Conservation (phyloP, 768 basidiomycete species). For the Termitomyces sp. region DNA sequence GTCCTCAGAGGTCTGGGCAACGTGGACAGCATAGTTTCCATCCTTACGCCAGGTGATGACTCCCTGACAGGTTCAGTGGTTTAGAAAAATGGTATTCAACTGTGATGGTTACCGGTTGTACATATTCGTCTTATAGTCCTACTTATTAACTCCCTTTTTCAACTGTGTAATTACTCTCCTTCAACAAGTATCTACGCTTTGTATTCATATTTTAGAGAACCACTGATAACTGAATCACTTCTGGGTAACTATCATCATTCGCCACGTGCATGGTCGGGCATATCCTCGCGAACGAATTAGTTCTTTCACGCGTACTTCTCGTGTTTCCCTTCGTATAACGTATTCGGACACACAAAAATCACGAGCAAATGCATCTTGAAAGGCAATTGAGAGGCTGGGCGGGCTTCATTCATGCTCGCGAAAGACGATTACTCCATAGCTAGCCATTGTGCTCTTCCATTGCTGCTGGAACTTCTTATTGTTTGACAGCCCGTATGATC, state of each 20-base stretch:
- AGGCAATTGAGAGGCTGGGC: background rate
- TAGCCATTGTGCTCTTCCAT: background rate
- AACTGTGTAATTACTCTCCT: background rate
- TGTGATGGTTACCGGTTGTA: conserved; percentile 1
- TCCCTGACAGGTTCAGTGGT: background rate
- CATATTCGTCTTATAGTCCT: conserved; percentile 10
- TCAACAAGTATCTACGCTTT: background rate
- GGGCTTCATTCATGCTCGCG: background rate
- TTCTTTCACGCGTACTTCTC: background rate
- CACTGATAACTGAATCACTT: background rate
- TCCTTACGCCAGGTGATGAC: conserved; percentile 64
- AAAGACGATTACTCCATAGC: background rate
- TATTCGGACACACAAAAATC: background rate
- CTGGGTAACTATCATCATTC: background rate
- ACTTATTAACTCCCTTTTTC: conserved; percentile 8
- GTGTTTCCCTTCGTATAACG: background rate
- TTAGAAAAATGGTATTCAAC: background rate
- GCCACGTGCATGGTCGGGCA: too few species aligned
- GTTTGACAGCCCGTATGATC: background rate
- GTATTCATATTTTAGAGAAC: background rate
- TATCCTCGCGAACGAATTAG: too few species aligned
- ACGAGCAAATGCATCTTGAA: background rate
- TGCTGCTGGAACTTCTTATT: background rate
- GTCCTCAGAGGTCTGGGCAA: conserved; percentile 67
- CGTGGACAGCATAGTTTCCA: conserved; percentile 80